phyloP scores from a whole-genome alignment of 2,329 filamentous ascomycete genomes.

The Epichloe bromicola region DNA sequence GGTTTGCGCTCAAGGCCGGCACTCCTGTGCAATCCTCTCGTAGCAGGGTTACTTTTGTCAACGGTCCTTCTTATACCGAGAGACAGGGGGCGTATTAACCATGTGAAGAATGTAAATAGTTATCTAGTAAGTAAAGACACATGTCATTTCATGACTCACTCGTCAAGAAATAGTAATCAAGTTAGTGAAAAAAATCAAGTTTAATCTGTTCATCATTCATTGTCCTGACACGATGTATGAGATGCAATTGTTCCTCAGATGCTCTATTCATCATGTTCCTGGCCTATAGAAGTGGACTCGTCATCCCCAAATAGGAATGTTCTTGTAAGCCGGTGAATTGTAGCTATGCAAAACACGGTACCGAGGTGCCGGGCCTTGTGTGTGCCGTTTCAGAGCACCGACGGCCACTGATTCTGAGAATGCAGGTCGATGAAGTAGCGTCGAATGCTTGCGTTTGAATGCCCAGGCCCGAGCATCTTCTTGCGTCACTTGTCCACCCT shows the following conservation, averaged over 20 bases:
- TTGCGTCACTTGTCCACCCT: not conserved
- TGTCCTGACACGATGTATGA: not conserved
- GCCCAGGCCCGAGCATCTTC: not conserved
- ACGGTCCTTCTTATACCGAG: constrained; percentile 30
- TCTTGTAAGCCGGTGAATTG: constrained; percentile 42
- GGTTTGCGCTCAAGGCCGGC: constrained; percentile 35
- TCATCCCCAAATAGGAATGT: constrained; percentile 43
- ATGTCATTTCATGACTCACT: too few species aligned
- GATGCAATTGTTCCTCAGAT: not conserved
- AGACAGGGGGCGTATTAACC: constrained; percentile 38
- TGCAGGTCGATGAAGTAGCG: constrained; percentile 3
- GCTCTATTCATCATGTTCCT: not conserved
- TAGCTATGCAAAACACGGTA: constrained; percentile 46
- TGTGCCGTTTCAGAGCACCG: constrained; percentile 1
- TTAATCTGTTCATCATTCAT: too few species aligned
- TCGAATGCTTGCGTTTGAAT: constrained; percentile 4
- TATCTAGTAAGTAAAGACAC: too few species aligned
- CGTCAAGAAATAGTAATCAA: too few species aligned
- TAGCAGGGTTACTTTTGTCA: constrained; percentile 28
- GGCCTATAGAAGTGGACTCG: not conserved
- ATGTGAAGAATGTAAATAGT: not conserved
- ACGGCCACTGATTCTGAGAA: constrained; percentile 1
- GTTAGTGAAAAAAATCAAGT: too few species aligned
- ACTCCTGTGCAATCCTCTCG: constrained; percentile 38
- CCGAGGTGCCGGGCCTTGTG: constrained; percentile 23